These are phyloP conservation scores for Nicotiana attenuata DNA, from an alignment of 257 asterid genomes.

Conservation along the genomic window DNA sequence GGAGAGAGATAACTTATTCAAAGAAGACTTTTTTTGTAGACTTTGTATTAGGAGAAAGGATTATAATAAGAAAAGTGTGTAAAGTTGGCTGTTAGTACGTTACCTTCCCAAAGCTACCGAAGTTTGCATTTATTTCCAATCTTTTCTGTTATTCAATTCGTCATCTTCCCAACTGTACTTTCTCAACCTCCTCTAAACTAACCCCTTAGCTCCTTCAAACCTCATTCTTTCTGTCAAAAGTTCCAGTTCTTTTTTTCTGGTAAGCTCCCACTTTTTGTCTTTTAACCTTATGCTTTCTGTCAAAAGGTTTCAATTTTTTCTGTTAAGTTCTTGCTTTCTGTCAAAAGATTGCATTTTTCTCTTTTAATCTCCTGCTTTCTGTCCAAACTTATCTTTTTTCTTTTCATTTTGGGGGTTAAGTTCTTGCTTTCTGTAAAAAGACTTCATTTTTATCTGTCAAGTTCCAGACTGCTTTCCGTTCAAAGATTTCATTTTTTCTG, in stretches of 20 bases:
- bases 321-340: not conserved
- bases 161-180: constrained; percentile 10
- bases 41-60: not conserved
- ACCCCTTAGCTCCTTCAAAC: not conserved
- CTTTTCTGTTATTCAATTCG: not conserved
- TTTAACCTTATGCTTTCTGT: not conserved
- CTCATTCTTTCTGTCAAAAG: not conserved
- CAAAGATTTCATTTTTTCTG: not conserved
- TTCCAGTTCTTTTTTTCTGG: not conserved
- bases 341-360: not conserved
- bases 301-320: not conserved
- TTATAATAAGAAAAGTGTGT: not conserved
- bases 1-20: too few species aligned
- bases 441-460: not conserved
- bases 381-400: not conserved
- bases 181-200: not conserved
- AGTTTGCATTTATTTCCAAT: not conserved
- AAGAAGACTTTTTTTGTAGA: not conserved
- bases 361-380: not conserved
- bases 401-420: too few species aligned
- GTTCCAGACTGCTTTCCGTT: too few species aligned
- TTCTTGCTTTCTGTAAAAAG: too few species aligned
- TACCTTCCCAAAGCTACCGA: not conserved
- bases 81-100: not conserved
- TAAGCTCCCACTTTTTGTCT: not conserved